A percentile compares a stretch with the other conserved stretches of the same genome.
Evolutionary conservation across 2,329 filamentous ascomycete genomes (phyloP).

Genomic region (Penicillium sp.): DNA sequence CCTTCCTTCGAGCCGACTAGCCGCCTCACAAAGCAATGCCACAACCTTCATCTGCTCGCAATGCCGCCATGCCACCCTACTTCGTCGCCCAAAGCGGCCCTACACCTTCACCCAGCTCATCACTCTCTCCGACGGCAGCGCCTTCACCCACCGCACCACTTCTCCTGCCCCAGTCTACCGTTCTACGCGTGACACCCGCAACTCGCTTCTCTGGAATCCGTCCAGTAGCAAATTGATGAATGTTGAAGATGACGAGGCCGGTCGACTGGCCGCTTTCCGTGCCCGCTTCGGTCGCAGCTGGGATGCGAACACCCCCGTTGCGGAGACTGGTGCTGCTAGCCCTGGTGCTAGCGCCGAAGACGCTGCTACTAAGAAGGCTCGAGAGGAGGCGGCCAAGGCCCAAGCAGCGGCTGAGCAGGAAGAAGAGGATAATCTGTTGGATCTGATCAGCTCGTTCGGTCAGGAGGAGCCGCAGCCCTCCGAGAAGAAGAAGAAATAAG

Average conservation of each 20-base stretch:
- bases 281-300: slow-evolving; percentile 78
- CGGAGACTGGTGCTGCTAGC: too few relatives aligned
- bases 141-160: slow-evolving; percentile 58
- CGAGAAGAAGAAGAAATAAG: slow-evolving; percentile 37
- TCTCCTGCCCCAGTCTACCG: slow-evolving; percentile 57
- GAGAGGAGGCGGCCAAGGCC: slow-evolving; percentile 44
- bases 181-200: slow-evolving; percentile 77
- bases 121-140: slow-evolving; percentile 84
- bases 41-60: slow-evolving; percentile 54
- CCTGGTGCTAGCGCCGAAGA: too few relatives aligned
- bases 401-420: slow-evolving; percentile 49
- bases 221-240: slow-evolving; percentile 75
- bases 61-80: slow-evolving; percentile 76
- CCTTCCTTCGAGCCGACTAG: slow-evolving; percentile 34
- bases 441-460: slow-evolving; percentile 55
- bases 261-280: slow-evolving; percentile 80
- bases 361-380: slow-evolving; percentile 21
- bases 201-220: slow-evolving; percentile 89
- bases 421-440: slow-evolving; percentile 55
- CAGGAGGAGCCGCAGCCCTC: slow-evolving; percentile 38
- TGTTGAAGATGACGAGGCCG: slow-evolving; percentile 92
- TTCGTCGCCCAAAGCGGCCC: slow-evolving; percentile 82
- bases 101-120: slow-evolving; percentile 98
- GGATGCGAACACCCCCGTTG: slow-evolving; percentile 56
- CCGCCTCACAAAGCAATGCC: slow-evolving; percentile 26